Conservation (phyloP, 257 asterid species). For the Henckelia pumila region DNA sequence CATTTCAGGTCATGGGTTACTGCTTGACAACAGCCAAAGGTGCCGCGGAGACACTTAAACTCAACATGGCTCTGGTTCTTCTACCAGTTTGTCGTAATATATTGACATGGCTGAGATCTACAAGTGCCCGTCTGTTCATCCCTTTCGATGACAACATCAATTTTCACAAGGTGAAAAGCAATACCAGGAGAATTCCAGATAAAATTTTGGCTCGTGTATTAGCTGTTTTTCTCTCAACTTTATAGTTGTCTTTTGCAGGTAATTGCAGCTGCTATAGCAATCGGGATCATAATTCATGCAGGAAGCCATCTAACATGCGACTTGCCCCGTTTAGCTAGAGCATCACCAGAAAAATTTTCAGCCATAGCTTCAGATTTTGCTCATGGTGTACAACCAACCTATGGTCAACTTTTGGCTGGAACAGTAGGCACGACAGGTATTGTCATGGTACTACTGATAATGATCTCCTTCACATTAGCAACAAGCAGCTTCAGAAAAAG, state of each 20-base stretch:
- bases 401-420: constrained; percentile 39
- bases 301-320: constrained; percentile 77
- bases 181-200: not conserved
- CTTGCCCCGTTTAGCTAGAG: constrained; percentile 59
- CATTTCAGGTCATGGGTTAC: constrained; percentile 75
- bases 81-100: constrained; percentile 83
- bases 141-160: constrained; percentile 87
- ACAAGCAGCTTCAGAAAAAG: constrained; percentile 61
- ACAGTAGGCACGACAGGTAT: constrained; percentile 64
- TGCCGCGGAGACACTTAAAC: constrained; percentile 89
- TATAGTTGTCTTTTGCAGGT: constrained; percentile 36
- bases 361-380: constrained; percentile 61
- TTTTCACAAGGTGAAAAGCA: constrained; percentile 56
- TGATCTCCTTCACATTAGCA: constrained; percentile 66
- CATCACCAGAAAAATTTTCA: constrained; percentile 61
- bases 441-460: constrained; percentile 63
- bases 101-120: constrained; percentile 63
- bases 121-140: constrained; percentile 60
- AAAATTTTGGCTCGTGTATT: not conserved
- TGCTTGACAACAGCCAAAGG: constrained; percentile 89
- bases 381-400: constrained; percentile 54
- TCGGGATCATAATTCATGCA: constrained; percentile 58
- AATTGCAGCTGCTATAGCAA: constrained; percentile 64
- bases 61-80: constrained; percentile 91
- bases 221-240: not conserved